These are phyloP conservation scores for Volvox reticuliferus DNA, from an alignment of 139 green algal genomes.

Conservation along the genomic window DNA sequence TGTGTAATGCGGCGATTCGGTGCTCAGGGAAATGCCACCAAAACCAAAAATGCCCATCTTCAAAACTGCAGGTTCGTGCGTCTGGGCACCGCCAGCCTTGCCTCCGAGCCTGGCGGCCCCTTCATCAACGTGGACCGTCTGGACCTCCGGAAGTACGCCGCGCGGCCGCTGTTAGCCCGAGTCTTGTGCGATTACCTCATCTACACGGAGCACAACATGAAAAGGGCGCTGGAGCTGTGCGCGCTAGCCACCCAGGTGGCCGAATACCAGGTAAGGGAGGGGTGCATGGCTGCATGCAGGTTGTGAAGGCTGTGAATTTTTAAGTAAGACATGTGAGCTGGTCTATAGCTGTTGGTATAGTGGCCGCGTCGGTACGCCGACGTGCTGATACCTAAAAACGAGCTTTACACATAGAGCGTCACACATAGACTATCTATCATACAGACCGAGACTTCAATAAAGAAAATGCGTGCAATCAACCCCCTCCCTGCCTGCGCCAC, in stretches of 20 bases:
- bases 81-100: constrained; percentile 82
- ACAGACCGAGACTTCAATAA: no score
- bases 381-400: no score
- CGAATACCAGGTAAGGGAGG: constrained; percentile 53
- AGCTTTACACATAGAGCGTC: no score
- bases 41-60: no score
- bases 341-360: no score
- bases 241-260: constrained; percentile 62
- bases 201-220: constrained; percentile 88
- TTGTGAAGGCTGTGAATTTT: no score
- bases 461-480: background rate
- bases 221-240: constrained; percentile 79
- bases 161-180: constrained; percentile 68
- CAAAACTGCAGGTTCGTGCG: constrained; percentile 75
- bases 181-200: constrained; percentile 88
- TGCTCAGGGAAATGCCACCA: no score
- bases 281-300: no score
- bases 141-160: constrained; percentile 83
- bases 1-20: no score
- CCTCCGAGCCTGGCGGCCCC: constrained; percentile 70
- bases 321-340: no score
- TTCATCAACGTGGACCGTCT: constrained; percentile 85
- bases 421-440: no score
- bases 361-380: no score
- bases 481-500: background rate